Evolutionary conservation across 1,139 yeast genomes (phyloP).

Genomic region (Diutina neorugosa): DNA sequence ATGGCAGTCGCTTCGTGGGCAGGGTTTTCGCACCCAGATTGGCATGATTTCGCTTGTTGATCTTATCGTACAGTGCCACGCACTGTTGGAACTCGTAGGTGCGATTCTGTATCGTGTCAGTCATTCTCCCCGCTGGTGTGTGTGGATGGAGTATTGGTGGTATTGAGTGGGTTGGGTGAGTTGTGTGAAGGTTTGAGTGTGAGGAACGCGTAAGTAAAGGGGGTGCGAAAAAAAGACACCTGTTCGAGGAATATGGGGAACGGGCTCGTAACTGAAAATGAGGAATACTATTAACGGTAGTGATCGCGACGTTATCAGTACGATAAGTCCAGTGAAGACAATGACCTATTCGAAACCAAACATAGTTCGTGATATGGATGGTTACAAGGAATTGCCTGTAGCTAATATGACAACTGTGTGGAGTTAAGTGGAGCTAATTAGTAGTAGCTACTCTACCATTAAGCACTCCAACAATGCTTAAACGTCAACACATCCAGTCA

Average conservation of each 20-base stretch:
- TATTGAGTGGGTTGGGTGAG: neutral
- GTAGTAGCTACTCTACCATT: too few relatives aligned
- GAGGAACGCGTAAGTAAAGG: neutral
- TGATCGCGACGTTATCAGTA: too few relatives aligned
- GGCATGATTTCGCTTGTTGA: constrained; percentile 25
- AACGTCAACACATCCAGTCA: too few relatives aligned
- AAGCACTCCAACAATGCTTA: too few relatives aligned
- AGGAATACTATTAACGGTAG: neutral
- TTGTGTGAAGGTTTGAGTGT: neutral
- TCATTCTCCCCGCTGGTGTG: neutral
- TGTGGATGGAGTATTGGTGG: neutral
- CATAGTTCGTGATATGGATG: too few relatives aligned
- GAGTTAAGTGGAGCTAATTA: too few relatives aligned
- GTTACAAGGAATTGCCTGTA: too few relatives aligned
- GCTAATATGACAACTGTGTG: too few relatives aligned
- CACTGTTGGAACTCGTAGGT: constrained; percentile 83
- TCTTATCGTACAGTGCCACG: constrained; percentile 55
- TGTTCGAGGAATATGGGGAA: neutral
- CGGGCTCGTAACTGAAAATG: neutral
- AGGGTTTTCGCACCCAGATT: constrained; percentile 7
- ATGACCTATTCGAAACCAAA: too few relatives aligned
- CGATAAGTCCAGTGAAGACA: too few relatives aligned
- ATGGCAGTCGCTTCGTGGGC: constrained; percentile 42
- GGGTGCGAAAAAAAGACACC: neutral
- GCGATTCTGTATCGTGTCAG: constrained; percentile 45